Evolutionary conservation across 2,329 filamentous ascomycete species (phyloP), one percentile per base, ranked within the genome.

Genomic region (Aureobasidium sp.): DNA sequence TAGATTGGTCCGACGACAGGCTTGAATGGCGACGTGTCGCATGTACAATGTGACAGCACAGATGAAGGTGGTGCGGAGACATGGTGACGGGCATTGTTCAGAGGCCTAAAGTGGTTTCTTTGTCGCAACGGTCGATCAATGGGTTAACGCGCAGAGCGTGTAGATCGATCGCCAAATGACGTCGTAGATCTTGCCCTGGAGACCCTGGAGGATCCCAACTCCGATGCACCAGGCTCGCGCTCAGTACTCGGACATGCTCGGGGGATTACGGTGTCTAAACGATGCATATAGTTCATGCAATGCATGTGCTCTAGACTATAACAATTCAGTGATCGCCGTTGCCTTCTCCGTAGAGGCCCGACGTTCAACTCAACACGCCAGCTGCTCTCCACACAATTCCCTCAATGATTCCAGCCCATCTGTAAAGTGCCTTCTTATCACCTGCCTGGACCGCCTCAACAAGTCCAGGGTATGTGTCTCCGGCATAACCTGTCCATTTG

Each of bases 401-500:
- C 17, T 70, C 70, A 29, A 77, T 73, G 60, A 80, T 77, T 0
- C 67, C 73, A 27, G 74, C 70, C 79, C 79, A 80, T 67, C 72
- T 78, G 62, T 67, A 64, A 9, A 76, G 69, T 6, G 64, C 67
- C 9, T 57, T 68, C 70, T 83, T 76, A 61, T 74, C 70, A 10
- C 69, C 67, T 37, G 67, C 79, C 32, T 86, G 82, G 51, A 87
- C 76, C 57, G 80, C 82, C 71, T 87, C 85, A 5, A 86, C 81
- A n/a, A 87, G 73, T 1, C 84, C 84, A 1, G 85, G 85, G 67
- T 84, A 87, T 9, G 84, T 86, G 4, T 82, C 85, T 3, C 91
- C 92, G 0, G 91, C 80, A 74, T 97, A 97, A 0, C 92, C 92
- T 0, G 91, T 96, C 91, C 91, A 96, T 52, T 93, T 73, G 0